Evolutionary conservation across 371 early-diverging fungal species (phyloP).

Genomic region (Mucor irregularis): DNA sequence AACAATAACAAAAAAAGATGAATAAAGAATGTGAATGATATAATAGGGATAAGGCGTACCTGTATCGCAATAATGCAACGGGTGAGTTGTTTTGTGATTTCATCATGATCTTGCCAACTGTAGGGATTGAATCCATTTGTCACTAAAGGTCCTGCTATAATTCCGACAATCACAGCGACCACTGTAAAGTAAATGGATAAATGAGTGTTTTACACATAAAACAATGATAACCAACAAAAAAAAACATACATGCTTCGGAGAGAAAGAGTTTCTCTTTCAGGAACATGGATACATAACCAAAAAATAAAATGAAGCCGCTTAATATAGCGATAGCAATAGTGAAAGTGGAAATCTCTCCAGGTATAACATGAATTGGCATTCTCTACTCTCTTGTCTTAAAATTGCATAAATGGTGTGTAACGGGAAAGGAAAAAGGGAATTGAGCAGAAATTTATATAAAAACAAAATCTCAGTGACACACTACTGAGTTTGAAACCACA

Average conservation of each 20-base stretch:
- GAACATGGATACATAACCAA: slow-evolving; percentile 88
- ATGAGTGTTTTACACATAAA: neutral
- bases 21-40: neutral
- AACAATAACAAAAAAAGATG: slow-evolving; percentile 1
- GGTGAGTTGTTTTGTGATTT: slow-evolving; percentile 71
- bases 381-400: no score
- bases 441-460: no score
- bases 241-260: slow-evolving; percentile 67
- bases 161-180: slow-evolving; percentile 91
- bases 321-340: slow-evolving; percentile 56
- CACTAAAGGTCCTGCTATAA: slow-evolving; percentile 79
- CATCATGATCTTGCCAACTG: slow-evolving; percentile 50
- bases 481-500: no score
- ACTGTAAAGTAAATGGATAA: slow-evolving; percentile 37
- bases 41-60: slow-evolving; percentile 27
- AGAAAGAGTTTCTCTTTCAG: slow-evolving; percentile 90
- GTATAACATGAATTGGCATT: slow-evolving; percentile 45
- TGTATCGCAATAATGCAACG: slow-evolving; percentile 83
- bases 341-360: slow-evolving; percentile 51
- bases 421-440: slow-evolving; percentile 1
- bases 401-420: no score
- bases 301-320: slow-evolving; percentile 85
- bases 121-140: slow-evolving; percentile 66
- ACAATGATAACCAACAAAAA: neutral
- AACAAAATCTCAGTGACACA: no score